Base-by-base conservation (phyloP, 441 rosid genomes). In the Breynia disticha region DNA sequence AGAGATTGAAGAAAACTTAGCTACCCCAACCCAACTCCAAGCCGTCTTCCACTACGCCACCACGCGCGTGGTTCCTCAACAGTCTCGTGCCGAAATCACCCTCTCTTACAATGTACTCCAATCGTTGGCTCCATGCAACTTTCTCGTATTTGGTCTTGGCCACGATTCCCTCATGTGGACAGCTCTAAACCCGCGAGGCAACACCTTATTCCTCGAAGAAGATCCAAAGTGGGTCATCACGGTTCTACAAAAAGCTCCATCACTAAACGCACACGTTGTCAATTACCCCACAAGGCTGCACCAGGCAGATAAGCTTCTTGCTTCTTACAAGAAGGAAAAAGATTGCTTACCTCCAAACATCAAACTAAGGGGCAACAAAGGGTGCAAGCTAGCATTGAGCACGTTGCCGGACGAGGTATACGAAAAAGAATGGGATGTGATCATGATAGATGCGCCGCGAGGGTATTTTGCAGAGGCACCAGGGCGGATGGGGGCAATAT, bases 41-140 rank as follows among this genome's bases (percentile, higher is more conserved):
- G 83, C 98, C 61, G 81, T 90, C 41, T 56, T 90, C 69, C 98
- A 90, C 59, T 90, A 90, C 59, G 98, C 98, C 32, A 90, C 98
- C 10, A 72, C 96, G 4, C 55, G 46, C 11, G 60, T 66, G 14
- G 76, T 68, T 14, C 95, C 96, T 7, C 98, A 90, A 54, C 98
- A 87, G 64, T 65, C 78, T 0, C 56, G 73, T 0, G 68, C 19
- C 4, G 96, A 90, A 64, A 76, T 90, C 66, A 68, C 72, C 22
- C 75, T 90, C 45, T 66, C 88, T 0, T 74, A 81, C 59, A 71
- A 83, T n/a, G 90, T 90, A 24, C 86, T 90, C 16, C 75, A 67
- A 12, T 62, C 55, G 0, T 64, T 73, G 0, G 16, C 80, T 3
- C 96, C 98, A 4, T 85, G 96, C 62, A 87, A 85, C 56, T 80